Conservation (phyloP, 176 grass and related monocot genomes). For the Bothriochloa decipiens region DNA sequence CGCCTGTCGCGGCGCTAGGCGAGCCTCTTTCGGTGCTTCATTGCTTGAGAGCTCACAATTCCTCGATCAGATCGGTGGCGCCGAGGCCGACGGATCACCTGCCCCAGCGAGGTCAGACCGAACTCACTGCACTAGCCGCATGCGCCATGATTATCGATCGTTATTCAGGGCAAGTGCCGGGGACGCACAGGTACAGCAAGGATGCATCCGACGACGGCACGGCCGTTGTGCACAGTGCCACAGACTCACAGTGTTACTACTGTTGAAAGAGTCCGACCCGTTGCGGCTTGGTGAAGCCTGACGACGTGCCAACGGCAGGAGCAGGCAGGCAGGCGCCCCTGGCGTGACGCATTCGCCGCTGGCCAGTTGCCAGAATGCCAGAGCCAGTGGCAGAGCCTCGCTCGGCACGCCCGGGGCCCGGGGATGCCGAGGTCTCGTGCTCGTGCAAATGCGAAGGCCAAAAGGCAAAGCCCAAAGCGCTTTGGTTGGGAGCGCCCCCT, state of each 20-base stretch:
- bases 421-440: background rate
- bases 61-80: too few species aligned
- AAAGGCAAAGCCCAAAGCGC: background rate
- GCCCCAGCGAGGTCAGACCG: background rate
- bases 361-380: background rate
- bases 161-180: too few species aligned
- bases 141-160: background rate
- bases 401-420: background rate
- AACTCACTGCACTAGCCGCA: background rate
- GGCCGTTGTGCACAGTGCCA: too few species aligned
- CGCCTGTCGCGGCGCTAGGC: too few species aligned
- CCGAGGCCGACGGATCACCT: background rate
- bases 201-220: background rate
- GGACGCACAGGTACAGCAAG: too few species aligned
- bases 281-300: background rate
- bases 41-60: too few species aligned
- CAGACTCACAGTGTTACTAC: too few species aligned
- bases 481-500: background rate
- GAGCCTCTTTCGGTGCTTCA: too few species aligned
- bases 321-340: background rate
- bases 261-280: too few species aligned
- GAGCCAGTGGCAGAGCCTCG: background rate
- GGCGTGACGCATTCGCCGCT: conserved; percentile 27
- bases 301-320: conserved; percentile 14
- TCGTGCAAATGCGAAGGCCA: background rate